Conservation (phyloP, 2,329 filamentous ascomycete species). For the Geosmithia putterillii region DNA sequence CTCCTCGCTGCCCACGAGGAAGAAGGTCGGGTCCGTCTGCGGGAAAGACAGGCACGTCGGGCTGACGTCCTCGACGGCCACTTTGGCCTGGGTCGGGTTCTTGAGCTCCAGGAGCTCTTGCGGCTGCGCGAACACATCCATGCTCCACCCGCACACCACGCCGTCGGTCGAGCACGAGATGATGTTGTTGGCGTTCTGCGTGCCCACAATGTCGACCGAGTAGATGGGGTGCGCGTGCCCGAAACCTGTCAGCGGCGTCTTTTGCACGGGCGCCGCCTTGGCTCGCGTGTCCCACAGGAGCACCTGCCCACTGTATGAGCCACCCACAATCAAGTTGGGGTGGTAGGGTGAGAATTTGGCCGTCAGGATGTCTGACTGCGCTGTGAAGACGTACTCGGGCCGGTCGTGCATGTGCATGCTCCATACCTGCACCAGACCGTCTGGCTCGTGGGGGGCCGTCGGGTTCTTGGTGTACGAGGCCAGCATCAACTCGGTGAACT, state of each 20-base stretch:
- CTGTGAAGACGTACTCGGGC: conserved; percentile 93
- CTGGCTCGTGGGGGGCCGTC: conserved; percentile 83
- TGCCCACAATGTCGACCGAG: conserved; percentile 88
- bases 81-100: conserved; percentile 70
- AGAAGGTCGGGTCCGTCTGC: conserved; percentile 90
- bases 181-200: conserved; percentile 98
- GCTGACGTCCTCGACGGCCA: conserved; percentile 74
- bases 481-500: conserved; percentile 85
- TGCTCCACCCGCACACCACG: conserved; percentile 91
- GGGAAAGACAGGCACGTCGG: conserved; percentile 94
- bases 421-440: conserved; percentile 92
- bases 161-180: conserved; percentile 95
- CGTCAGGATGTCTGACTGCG: conserved; percentile 87
- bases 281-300: conserved; percentile 94
- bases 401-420: conserved; percentile 89
- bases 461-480: conserved; percentile 97
- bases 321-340: conserved; percentile 89
- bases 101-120: conserved; percentile 86
- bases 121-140: conserved; percentile 94
- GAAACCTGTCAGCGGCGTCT: conserved; percentile 87
- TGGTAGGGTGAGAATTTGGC: conserved; percentile 99
- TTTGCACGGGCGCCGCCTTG: conserved; percentile 81
- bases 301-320: conserved; percentile 92
- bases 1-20: conserved; percentile 93
- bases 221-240: conserved; percentile 97